phyloP scores from a whole-genome alignment of 1,284 basidiomycete genomes.

The Xerocomus amazonicus region DNA sequence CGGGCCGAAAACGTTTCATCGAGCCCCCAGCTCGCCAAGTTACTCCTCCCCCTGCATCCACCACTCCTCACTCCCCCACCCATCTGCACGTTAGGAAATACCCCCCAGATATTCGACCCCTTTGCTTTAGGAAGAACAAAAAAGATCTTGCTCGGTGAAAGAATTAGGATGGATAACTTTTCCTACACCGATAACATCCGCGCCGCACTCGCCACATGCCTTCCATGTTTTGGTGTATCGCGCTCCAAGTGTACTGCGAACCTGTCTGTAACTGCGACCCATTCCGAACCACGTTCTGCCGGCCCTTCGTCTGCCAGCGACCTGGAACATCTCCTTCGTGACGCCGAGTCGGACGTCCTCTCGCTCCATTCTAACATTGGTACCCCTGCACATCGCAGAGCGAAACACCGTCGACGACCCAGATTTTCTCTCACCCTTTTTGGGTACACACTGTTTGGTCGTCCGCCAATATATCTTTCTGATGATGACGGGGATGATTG shows the following conservation, averaged over 20 bases:
- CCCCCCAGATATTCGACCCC: too few species aligned
- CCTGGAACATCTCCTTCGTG: conserved; percentile 54
- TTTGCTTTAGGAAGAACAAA: too few species aligned
- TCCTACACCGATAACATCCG: conserved; percentile 60
- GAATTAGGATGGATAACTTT: conserved; percentile 44
- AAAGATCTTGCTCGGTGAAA: neutral
- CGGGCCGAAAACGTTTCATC: neutral
- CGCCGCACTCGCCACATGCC: conserved; percentile 54
- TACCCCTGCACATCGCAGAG: conserved; percentile 28
- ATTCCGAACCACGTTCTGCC: conserved; percentile 35
- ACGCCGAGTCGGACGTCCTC: conserved; percentile 51
- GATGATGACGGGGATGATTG: conserved; percentile 45
- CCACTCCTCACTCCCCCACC: neutral
- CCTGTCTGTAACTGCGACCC: conserved; percentile 13
- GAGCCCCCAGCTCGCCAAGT: neutral
- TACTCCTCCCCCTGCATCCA: neutral
- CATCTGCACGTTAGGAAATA: neutral
- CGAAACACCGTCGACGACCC: conserved; percentile 34
- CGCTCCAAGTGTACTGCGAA: conserved; percentile 14
- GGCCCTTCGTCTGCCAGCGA: conserved; percentile 46
- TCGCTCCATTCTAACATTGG: conserved; percentile 66
- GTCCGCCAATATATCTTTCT: conserved; percentile 52
- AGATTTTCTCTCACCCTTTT: conserved; percentile 56
- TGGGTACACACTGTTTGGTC: conserved; percentile 62
- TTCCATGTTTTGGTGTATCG: conserved; percentile 48